Base-by-base conservation (phyloP, 495 filamentous ascomycete genomes). In the Tetracladium setigerum region DNA sequence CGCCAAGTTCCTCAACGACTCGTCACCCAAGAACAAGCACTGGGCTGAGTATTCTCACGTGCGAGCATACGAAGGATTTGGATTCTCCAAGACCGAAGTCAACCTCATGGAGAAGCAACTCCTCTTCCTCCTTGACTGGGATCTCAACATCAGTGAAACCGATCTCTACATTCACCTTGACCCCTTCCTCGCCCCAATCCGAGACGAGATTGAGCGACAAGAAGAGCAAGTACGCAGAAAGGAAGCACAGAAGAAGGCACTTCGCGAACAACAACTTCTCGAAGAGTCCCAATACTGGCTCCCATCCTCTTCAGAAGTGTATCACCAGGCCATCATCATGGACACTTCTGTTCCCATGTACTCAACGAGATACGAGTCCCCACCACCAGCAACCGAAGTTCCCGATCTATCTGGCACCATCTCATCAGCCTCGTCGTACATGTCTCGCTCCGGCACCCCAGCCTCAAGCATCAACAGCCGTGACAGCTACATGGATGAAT, bases 21-120 rank as follows among this genome's bases (percentile, higher is more conserved):
- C 90, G 40, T 95, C 89, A 19, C 92, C 94, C 42, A 97, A 97
- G 83, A 98, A 98, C 78, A 97, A 96, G 80, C 92, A 98, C 73
- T 98, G 92, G 92, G 89, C 92, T 22, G 81, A 77, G 49, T 98
- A 97, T 73, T 91, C 85, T 42, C 66, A 68, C 34, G 81, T 92
- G 47, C 78, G 82, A 55, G 83, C 82, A 39, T 84, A 69, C 61
- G 84, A 86, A 38, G 78, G 70, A 46, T 98, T 97, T 63, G 85
- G 90, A 52, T 98, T 97, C 74, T 89, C 81, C 39, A 72, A 89
- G 38, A 90, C 88, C 15, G 91, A 97, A 69, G 91, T 97, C 49
- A 97, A 96, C 70, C 75, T 95, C 40, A 97, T 97, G 91, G 91
- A 97, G 73, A 92, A 92, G 72, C 91, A 97, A 66, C 77, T 97